phyloP scores from a whole-genome alignment of 2,329 filamentous ascomycete genomes.

The Hypoxylon sp. region DNA sequence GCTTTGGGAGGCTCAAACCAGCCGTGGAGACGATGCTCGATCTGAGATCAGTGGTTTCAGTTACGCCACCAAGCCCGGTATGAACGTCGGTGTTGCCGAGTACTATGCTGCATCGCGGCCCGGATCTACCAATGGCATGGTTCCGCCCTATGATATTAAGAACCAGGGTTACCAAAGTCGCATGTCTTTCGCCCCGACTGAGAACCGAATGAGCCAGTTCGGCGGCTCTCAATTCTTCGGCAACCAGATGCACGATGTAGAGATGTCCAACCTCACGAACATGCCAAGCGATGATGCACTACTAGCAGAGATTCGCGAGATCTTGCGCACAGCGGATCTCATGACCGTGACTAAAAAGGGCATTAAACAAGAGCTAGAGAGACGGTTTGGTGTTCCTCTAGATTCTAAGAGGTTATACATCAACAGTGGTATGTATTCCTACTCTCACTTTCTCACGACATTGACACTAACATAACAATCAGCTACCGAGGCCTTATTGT shows the following conservation, averaged over 20 bases:
- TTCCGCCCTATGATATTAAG: conserved; percentile 61
- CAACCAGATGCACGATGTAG: conserved; percentile 74
- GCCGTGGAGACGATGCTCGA: conserved; percentile 82
- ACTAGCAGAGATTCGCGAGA: conserved; percentile 93
- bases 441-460: conserved; percentile 10
- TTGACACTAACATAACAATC: conserved; percentile 51
- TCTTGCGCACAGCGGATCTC: conserved; percentile 89
- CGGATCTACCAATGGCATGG: conserved; percentile 67
- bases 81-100: conserved; percentile 71
- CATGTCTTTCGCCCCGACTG: conserved; percentile 84
- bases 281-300: conserved; percentile 91
- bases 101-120: conserved; percentile 75
- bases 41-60: conserved; percentile 95
- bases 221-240: conserved; percentile 72
- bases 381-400: conserved; percentile 87
- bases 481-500: conserved; percentile 85
- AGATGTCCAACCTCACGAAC: conserved; percentile 80
- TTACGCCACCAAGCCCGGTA: conserved; percentile 87
- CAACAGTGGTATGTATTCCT: conserved; percentile 80
- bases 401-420: conserved; percentile 94
- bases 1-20: conserved; percentile 93
- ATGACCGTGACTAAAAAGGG: conserved; percentile 99
- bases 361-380: conserved; percentile 93
- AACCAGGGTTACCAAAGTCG: conserved; percentile 69
- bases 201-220: conserved; percentile 75